These are phyloP conservation scores for Xerocomellus chrysenteron DNA, from an alignment of 768 basidiomycete genomes.

Conservation along the genomic window DNA sequence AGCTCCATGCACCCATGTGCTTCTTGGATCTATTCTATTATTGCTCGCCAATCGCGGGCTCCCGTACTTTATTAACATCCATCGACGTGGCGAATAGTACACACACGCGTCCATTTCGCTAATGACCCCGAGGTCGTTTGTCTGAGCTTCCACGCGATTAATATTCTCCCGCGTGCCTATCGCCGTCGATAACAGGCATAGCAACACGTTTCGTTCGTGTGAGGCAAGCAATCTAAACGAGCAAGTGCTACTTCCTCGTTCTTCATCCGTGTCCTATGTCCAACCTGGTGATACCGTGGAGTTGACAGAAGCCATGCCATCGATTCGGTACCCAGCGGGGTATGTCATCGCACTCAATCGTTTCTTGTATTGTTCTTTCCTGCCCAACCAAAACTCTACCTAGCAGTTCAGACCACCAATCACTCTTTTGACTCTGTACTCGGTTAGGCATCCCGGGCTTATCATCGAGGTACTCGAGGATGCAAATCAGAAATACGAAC, in stretches of 20 bases:
- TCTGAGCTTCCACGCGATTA: neutral
- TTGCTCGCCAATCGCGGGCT: neutral
- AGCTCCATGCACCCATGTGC: neutral
- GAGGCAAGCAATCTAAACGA: neutral
- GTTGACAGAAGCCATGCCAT: too few relatives aligned
- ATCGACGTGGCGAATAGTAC: neutral
- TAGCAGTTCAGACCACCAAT: neutral
- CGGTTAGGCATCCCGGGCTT: neutral
- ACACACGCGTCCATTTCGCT: neutral
- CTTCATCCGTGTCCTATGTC: too few relatives aligned
- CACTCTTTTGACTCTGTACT: too few relatives aligned
- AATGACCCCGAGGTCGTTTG: neutral
- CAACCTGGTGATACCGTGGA: neutral
- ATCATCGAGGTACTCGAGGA: neutral
- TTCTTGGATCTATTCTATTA: neutral
- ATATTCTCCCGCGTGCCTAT: neutral
- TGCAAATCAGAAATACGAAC: neutral
- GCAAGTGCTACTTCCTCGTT: too few relatives aligned
- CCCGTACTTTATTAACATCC: neutral
- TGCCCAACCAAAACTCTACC: neutral
- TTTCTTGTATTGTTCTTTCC: too few relatives aligned
- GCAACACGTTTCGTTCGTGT: neutral
- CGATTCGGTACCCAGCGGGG: neutral
- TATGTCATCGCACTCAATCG: too few relatives aligned
- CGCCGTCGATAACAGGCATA: neutral